A percentile compares a stretch with the other conserved stretches of the same genome.
phyloP scores from a whole-genome alignment of 2,329 filamentous ascomycete species.

The Teratosphaeria destructans region DNA sequence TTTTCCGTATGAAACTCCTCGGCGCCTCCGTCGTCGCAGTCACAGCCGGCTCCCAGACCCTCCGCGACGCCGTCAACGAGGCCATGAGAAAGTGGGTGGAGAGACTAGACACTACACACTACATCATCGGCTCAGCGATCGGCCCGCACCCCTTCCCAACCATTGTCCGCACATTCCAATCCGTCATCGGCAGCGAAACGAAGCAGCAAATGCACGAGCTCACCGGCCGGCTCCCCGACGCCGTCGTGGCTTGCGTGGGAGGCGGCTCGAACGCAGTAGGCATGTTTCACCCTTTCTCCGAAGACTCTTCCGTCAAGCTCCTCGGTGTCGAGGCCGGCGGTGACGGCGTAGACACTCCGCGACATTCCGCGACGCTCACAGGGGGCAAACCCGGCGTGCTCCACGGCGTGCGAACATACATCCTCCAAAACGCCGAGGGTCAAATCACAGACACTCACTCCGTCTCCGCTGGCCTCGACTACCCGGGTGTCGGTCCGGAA shows the following conservation, averaged over 20 bases:
- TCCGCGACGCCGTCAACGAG: slow-evolving; percentile 72
- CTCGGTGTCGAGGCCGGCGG: slow-evolving; percentile 92
- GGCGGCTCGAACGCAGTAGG: slow-evolving; percentile 90
- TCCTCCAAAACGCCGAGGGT: slow-evolving; percentile 83
- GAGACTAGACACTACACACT: slow-evolving; percentile 86
- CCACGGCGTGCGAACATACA: slow-evolving; percentile 91
- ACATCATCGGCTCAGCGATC: slow-evolving; percentile 95
- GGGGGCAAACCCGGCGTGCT: slow-evolving; percentile 85
- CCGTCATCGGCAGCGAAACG: slow-evolving; percentile 89
- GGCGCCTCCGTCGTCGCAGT: slow-evolving; percentile 89
- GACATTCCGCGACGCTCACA: slow-evolving; percentile 79
- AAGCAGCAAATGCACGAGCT: slow-evolving; percentile 81
- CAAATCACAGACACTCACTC: slow-evolving; percentile 95
- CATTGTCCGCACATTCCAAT: slow-evolving; percentile 95
- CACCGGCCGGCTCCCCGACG: slow-evolving; percentile 82
- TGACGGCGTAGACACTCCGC: slow-evolving; percentile 74
- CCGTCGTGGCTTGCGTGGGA: slow-evolving; percentile 91
- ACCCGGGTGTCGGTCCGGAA: slow-evolving; percentile 92
- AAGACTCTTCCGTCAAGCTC: slow-evolving; percentile 74
- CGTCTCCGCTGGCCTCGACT: slow-evolving; percentile 90
- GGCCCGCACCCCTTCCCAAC: slow-evolving; percentile 96
- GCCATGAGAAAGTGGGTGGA: slow-evolving; percentile 90
- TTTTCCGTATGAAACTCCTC: slow-evolving; percentile 95
- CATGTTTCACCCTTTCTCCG: slow-evolving; percentile 96
- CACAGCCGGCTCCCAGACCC: slow-evolving; percentile 67